A percentile compares a stretch with the other conserved stretches of the same genome.
Conservation (phyloP, 495 filamentous ascomycete species). For the Penicillium egyptiacum region DNA sequence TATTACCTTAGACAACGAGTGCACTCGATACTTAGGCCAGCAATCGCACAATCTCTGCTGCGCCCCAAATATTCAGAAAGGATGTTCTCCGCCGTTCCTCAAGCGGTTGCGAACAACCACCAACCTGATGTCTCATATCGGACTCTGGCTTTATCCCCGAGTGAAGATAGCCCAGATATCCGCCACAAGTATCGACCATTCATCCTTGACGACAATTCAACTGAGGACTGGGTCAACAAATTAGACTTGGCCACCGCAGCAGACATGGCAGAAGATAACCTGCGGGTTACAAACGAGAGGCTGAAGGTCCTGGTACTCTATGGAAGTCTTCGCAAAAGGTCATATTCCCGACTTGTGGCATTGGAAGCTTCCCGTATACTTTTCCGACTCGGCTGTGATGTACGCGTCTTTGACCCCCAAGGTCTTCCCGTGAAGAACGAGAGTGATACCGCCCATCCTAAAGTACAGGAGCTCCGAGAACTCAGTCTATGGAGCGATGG, state of each 20-base stretch:
- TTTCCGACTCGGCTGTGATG: slow-evolving; percentile 67
- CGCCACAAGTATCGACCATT: slow-evolving; percentile 61
- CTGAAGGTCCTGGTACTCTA: slow-evolving; percentile 64
- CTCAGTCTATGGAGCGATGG: slow-evolving; percentile 69
- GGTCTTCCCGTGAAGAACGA: slow-evolving; percentile 66
- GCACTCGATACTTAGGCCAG: neutral
- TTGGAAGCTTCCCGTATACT: slow-evolving; percentile 62
- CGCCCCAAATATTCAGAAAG: slow-evolving; percentile 11
- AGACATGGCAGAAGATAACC: slow-evolving; percentile 50
- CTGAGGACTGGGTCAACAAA: slow-evolving; percentile 54
- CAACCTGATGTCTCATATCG: slow-evolving; percentile 7
- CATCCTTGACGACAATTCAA: slow-evolving; percentile 39
- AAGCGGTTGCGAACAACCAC: slow-evolving; percentile 8
- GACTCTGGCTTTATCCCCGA: slow-evolving; percentile 43
- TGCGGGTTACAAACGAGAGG: slow-evolving; percentile 43
- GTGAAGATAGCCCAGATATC: slow-evolving; percentile 49
- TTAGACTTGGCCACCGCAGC: slow-evolving; percentile 58
- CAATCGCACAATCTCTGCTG: slow-evolving; percentile 3
- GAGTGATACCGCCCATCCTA: slow-evolving; percentile 54
- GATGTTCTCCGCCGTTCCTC: slow-evolving; percentile 10
- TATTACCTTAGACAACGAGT: neutral
- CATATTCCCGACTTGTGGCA: slow-evolving; percentile 62
- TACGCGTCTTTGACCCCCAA: slow-evolving; percentile 62
- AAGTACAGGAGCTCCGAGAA: slow-evolving; percentile 65
- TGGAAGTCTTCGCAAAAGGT: slow-evolving; percentile 60